phyloP scores from a whole-genome alignment of 495 filamentous ascomycete genomes.

The Penicillium chermesinum region DNA sequence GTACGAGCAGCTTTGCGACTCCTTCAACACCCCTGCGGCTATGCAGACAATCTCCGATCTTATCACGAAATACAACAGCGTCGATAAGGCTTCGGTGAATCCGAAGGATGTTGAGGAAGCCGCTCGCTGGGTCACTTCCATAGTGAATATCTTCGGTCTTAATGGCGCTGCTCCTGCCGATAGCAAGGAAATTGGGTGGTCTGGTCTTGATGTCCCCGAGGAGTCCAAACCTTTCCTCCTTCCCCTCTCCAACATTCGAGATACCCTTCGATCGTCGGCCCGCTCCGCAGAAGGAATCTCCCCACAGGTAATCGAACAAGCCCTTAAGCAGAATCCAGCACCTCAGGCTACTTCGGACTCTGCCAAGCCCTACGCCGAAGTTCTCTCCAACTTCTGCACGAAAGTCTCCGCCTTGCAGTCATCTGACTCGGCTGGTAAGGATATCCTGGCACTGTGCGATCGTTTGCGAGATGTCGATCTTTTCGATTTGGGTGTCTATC shows the following conservation, averaged over 20 bases:
- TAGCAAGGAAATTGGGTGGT: slow-evolving; percentile 73
- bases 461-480: slow-evolving; percentile 73
- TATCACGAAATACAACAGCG: slow-evolving; percentile 65
- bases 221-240: slow-evolving; percentile 60
- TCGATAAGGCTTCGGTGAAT: slow-evolving; percentile 54
- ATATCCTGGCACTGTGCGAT: slow-evolving; percentile 69
- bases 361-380: slow-evolving; percentile 33
- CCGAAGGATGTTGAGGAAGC: slow-evolving; percentile 52
- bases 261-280: slow-evolving; percentile 59
- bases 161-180: slow-evolving; percentile 56
- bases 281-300: slow-evolving; percentile 33
- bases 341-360: slow-evolving; percentile 24
- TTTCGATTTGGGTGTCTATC: slow-evolving; percentile 73
- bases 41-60: slow-evolving; percentile 72
- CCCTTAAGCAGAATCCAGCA: slow-evolving; percentile 17
- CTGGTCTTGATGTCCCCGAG: slow-evolving; percentile 59
- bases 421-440: slow-evolving; percentile 45
- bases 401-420: slow-evolving; percentile 43
- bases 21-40: slow-evolving; percentile 77
- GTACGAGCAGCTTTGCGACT: slow-evolving; percentile 69
- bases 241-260: slow-evolving; percentile 60
- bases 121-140: slow-evolving; percentile 75
- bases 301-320: slow-evolving; percentile 28
- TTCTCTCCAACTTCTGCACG: slow-evolving; percentile 34
- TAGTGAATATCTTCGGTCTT: slow-evolving; percentile 82